phyloP scores from a whole-genome alignment of 1,284 basidiomycete genomes.

The Fomes fomentarius region DNA sequence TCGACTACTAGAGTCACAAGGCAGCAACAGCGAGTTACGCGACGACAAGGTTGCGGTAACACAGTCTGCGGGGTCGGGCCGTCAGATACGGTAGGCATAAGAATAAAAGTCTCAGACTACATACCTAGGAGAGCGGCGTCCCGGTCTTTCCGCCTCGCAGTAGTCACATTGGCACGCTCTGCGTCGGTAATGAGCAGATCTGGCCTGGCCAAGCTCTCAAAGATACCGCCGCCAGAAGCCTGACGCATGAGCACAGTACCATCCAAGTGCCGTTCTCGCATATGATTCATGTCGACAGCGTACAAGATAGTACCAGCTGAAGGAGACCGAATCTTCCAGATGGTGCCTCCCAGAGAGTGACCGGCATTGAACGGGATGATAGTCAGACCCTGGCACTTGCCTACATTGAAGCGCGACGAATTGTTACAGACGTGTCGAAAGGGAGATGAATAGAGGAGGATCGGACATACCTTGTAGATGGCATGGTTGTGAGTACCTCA shows the following conservation, averaged over 20 bases:
- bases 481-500: conserved; percentile 95
- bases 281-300: conserved; percentile 96
- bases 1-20: conserved; percentile 93
- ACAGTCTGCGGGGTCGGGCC: conserved; percentile 61
- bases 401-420: conserved; percentile 42
- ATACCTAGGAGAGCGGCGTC: conserved; percentile 88
- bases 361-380: conserved; percentile 97
- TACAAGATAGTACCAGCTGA: conserved; percentile 96
- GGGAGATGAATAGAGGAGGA: background rate
- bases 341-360: conserved; percentile 94
- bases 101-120: conserved; percentile 12
- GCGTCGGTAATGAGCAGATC: conserved; percentile 95
- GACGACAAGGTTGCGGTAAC: conserved; percentile 84
- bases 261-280: conserved; percentile 94
- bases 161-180: conserved; percentile 80
- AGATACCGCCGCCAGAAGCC: conserved; percentile 69
- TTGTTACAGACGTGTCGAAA: background rate
- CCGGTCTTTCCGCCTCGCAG: conserved; percentile 88
- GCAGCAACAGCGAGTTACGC: conserved; percentile 83
- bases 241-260: conserved; percentile 86
- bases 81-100: background rate
- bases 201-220: conserved; percentile 86
- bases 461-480: conserved; percentile 82
- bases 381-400: conserved; percentile 89
- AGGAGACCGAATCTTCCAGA: conserved; percentile 98